phyloP scores from a whole-genome alignment of 768 basidiomycete genomes.

The Omphalotus guepiniiformis region DNA sequence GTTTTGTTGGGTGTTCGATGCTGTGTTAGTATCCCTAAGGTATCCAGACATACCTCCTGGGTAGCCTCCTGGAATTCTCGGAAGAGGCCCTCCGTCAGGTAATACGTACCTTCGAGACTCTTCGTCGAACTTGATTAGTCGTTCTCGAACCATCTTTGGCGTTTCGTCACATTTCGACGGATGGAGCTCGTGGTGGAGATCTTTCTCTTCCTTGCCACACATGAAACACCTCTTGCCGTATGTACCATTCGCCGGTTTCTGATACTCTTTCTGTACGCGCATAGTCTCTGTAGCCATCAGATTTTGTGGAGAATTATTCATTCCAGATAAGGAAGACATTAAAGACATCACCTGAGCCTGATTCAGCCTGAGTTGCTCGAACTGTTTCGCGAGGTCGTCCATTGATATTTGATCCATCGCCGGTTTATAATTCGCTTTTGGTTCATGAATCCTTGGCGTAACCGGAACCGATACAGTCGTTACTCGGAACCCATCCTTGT shows the following conservation, averaged over 20 bases:
- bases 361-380: background rate
- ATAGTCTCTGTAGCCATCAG: background rate
- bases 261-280: background rate
- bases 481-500: background rate
- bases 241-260: background rate
- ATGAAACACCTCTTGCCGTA: background rate
- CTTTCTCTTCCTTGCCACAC: background rate
- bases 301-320: too few species aligned
- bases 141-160: background rate
- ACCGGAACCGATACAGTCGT: background rate
- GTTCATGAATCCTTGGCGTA: background rate
- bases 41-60: background rate
- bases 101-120: background rate
- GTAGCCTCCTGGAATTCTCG: background rate
- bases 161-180: background rate
- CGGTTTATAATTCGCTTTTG: background rate
- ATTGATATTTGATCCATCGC: background rate
- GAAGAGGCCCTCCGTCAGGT: background rate
- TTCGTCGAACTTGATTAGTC: background rate
- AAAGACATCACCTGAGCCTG: too few species aligned
- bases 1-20: background rate
- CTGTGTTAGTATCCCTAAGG: too few species aligned
- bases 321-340: too few species aligned
- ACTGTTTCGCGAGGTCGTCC: background rate
- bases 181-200: background rate